phyloP scores from a whole-genome alignment of 306 rosid genomes.

The Trifolium subterraneum region DNA sequence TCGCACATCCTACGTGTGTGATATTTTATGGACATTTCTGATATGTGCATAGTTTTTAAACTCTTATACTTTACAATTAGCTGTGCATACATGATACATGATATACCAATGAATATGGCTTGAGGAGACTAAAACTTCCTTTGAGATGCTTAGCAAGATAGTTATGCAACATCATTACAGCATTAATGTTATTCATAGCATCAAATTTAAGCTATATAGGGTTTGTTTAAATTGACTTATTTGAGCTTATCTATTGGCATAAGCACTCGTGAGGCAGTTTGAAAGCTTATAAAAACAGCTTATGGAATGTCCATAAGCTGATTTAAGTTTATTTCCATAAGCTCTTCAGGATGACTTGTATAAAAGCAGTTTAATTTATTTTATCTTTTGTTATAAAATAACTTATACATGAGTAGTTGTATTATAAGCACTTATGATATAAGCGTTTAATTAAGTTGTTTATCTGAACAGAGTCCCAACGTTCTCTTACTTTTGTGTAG shows the following conservation, averaged over 20 bases:
- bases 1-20: not conserved
- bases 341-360: not conserved
- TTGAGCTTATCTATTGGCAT: not conserved
- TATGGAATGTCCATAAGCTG: not conserved
- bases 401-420: not conserved
- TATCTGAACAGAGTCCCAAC: not conserved
- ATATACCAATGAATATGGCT: not conserved
- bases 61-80: not conserved
- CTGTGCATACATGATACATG: conserved; percentile 1
- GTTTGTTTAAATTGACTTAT: not conserved
- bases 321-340: not conserved
- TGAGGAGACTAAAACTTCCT: conserved; percentile 4
- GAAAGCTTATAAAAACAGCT: not conserved
- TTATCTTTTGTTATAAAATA: not conserved
- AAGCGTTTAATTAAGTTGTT: not conserved
- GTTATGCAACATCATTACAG: not conserved
- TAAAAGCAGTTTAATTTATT: not conserved
- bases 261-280: not conserved
- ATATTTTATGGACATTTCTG: not conserved
- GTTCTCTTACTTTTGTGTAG: conserved; percentile 72
- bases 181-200: conserved; percentile 6
- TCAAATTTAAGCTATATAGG: conserved; percentile 20
- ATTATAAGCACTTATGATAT: not conserved
- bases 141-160: conserved; percentile 11
- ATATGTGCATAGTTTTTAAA: not conserved